Conservation (phyloP, 2,329 filamentous ascomycete species). For the Hysterium pulicare region DNA sequence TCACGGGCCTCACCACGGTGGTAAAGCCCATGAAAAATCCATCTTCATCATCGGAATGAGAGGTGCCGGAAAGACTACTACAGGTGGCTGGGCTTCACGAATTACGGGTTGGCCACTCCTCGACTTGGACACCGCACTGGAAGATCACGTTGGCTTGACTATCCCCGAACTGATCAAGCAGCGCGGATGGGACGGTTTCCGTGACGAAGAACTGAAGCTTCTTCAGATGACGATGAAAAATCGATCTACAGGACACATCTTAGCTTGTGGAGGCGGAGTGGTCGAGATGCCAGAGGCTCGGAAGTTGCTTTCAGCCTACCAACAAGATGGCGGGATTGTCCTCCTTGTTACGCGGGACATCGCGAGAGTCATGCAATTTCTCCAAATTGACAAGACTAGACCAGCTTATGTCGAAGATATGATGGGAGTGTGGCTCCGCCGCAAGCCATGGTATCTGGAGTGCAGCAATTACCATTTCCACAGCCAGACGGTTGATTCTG, state of each 20-base stretch:
- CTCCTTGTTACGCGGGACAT: constrained; percentile 85
- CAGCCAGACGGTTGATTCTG: constrained; percentile 63
- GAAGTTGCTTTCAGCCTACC: constrained; percentile 69
- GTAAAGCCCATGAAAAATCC: constrained; percentile 54
- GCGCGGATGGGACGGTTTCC: constrained; percentile 84
- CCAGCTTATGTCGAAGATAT: constrained; percentile 93
- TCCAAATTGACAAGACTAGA: constrained; percentile 82
- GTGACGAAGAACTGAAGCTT: constrained; percentile 71
- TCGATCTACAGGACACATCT: constrained; percentile 71
- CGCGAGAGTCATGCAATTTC: constrained; percentile 80
- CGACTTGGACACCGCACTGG: constrained; percentile 85
- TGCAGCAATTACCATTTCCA: constrained; percentile 96
- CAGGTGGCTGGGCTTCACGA: constrained; percentile 78
- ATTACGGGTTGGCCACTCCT: constrained; percentile 73
- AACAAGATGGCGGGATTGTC: constrained; percentile 75
- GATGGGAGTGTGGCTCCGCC: constrained; percentile 81
- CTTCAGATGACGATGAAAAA: constrained; percentile 72
- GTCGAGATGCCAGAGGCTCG: constrained; percentile 82
- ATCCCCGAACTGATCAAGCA: constrained; percentile 83
- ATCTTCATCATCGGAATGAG: constrained; percentile 97
- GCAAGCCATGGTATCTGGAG: constrained; percentile 84
- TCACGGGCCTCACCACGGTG: constrained; percentile 34
- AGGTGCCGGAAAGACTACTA: constrained; percentile 93
- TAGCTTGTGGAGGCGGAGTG: constrained; percentile 91
- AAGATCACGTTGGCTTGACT: constrained; percentile 66